Evolutionary conservation across 768 basidiomycete species (phyloP).

Genomic region (Floccularia luteovirens): DNA sequence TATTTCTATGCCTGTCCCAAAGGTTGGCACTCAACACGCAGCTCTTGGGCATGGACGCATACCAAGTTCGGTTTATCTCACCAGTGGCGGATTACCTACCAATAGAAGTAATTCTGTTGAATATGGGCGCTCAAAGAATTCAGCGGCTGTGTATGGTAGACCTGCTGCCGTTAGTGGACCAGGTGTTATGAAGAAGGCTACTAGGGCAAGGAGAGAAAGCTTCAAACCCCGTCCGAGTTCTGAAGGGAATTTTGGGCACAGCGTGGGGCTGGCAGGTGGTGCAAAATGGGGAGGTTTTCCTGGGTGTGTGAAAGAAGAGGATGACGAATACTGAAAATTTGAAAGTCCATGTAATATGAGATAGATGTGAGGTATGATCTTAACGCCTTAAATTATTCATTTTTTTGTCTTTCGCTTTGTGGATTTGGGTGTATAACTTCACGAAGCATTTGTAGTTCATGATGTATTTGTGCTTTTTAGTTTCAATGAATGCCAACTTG

Average conservation of each 20-base stretch:
- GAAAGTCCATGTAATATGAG: not conserved
- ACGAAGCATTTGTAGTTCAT: too few species aligned
- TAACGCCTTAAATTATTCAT: constrained; percentile 1
- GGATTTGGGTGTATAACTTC: too few species aligned
- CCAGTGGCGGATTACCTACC: constrained; percentile 9
- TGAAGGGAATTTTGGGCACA: constrained; percentile 32
- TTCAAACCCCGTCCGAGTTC: constrained; percentile 77
- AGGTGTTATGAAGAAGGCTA: constrained; percentile 36
- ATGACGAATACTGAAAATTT: constrained; percentile 26
- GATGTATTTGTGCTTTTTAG: too few species aligned
- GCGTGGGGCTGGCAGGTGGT: constrained; percentile 17
- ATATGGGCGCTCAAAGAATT: constrained; percentile 15
- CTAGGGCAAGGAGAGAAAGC: constrained; percentile 61
- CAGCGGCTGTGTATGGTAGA: constrained; percentile 13
- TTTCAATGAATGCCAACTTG: too few species aligned
- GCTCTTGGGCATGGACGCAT: constrained; percentile 48
- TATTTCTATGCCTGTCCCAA: constrained; percentile 41
- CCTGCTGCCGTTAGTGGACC: constrained; percentile 12
- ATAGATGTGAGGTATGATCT: constrained; percentile 1
- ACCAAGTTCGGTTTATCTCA: constrained; percentile 25
- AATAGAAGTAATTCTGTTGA: constrained; percentile 13
- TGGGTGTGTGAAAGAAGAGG: constrained; percentile 39
- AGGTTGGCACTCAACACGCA: constrained; percentile 43
- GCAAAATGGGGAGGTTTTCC: constrained; percentile 24
- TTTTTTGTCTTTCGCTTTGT: too few species aligned